phyloP scores from a whole-genome alignment of 2,329 filamentous ascomycete genomes.

The Rachicladosporium sp. region DNA sequence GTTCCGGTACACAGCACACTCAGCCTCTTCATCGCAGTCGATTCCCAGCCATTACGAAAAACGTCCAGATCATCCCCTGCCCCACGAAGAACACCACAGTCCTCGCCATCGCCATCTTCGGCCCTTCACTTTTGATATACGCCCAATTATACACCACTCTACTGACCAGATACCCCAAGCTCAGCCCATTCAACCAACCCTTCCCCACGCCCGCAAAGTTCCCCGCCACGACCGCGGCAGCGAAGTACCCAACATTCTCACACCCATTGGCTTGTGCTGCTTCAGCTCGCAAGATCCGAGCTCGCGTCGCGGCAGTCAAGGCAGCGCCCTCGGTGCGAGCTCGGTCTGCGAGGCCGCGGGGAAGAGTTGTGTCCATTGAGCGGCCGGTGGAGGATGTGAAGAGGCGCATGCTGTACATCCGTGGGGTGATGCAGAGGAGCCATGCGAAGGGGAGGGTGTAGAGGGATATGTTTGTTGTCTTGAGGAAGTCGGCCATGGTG shows the following conservation, averaged over 20 bases:
- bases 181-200: constrained; percentile 16
- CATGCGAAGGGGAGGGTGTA: constrained; percentile 21
- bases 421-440: constrained; percentile 24
- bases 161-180: constrained; percentile 15
- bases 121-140: constrained; percentile 17
- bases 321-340: constrained; percentile 17
- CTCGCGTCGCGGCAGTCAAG: constrained; percentile 23
- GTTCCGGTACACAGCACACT: no score
- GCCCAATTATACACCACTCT: constrained; percentile 19
- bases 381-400: constrained; percentile 10
- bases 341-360: constrained; percentile 17
- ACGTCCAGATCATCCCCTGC: constrained; percentile 11
- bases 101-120: constrained; percentile 9
- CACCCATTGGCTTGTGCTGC: constrained; percentile 26
- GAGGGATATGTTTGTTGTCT: constrained; percentile 14
- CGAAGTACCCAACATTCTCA: constrained; percentile 30
- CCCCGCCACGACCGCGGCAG: constrained; percentile 26
- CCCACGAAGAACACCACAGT: constrained; percentile 14
- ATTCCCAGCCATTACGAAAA: constrained; percentile 19
- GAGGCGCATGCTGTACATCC: constrained; percentile 19
- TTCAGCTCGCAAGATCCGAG: constrained; percentile 24
- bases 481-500: constrained; percentile 2
- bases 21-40: constrained; percentile 8
- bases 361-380: constrained; percentile 18
- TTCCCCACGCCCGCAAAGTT: constrained; percentile 24